Percentiles rank a stretch among this genome's conserved stretches.
phyloP scores from a whole-genome alignment of 2,329 filamentous ascomycete genomes.

The Geosmithia flava region DNA sequence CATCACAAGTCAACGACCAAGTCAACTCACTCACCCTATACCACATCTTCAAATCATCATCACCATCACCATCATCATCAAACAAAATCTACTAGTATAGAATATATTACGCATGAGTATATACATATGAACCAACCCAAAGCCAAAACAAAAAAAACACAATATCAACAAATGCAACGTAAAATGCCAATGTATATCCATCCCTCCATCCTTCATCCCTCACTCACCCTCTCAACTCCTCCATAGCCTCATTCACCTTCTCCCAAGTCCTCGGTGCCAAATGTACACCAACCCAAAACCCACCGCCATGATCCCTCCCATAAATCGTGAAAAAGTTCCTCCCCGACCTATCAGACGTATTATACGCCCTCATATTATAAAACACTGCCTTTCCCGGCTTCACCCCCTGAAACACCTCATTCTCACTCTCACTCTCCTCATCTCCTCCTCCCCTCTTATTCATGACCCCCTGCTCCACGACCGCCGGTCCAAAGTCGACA shows the following conservation, averaged over 20 bases:
- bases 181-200: not conserved
- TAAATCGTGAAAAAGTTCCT: conserved; percentile 9
- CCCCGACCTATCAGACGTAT: not conserved
- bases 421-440: not conserved
- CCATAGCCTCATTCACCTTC: not conserved
- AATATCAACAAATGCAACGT: too few species aligned
- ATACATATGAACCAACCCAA: too few species aligned
- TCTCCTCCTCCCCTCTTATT: conserved; percentile 8
- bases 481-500: conserved; percentile 21
- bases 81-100: too few species aligned
- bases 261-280: conserved; percentile 12
- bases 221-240: not conserved
- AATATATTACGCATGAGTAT: too few species aligned
- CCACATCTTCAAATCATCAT: too few species aligned
- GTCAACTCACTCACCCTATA: too few species aligned
- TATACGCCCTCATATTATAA: conserved; percentile 6
- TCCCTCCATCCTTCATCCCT: not conserved
- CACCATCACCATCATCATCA: too few species aligned
- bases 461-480: conserved; percentile 6
- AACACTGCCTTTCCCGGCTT: not conserved
- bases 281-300: conserved; percentile 13
- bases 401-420: too few species aligned
- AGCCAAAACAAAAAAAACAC: too few species aligned
- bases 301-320: conserved; percentile 14
- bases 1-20: too few species aligned